These are phyloP conservation scores for Pulveroboletus sp. DNA, from an alignment of 768 basidiomycete genomes.

Conservation along the genomic window DNA sequence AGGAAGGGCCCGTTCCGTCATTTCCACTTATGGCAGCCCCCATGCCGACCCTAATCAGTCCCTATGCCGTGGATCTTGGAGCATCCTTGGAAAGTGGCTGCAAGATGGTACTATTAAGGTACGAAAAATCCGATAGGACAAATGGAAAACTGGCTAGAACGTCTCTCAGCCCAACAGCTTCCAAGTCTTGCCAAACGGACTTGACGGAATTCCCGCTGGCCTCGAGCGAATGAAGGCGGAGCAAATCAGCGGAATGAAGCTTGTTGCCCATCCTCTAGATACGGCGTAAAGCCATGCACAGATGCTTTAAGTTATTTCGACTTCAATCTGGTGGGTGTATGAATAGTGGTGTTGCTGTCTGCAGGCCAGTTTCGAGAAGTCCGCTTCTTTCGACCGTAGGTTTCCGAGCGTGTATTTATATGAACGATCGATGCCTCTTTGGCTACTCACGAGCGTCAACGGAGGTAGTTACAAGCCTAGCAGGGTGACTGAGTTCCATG, in stretches of 20 bases:
- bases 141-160: neutral
- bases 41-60: slow-evolving; percentile 14
- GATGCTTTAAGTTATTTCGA: neutral
- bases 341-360: slow-evolving; percentile 8
- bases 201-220: slow-evolving; percentile 34
- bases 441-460: neutral
- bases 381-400: neutral
- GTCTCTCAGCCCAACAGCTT: slow-evolving; percentile 34
- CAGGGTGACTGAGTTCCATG: neutral
- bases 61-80: slow-evolving; percentile 19
- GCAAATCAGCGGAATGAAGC: slow-evolving; percentile 40
- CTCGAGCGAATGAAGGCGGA: slow-evolving; percentile 34
- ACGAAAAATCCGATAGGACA: neutral
- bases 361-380: slow-evolving; percentile 1
- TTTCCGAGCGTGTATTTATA: slow-evolving; percentile 2
- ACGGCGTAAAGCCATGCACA: slow-evolving; percentile 15
- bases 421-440: neutral
- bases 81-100: slow-evolving; percentile 21
- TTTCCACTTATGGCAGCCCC: slow-evolving; percentile 25
- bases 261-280: slow-evolving; percentile 40
- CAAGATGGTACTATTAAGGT: slow-evolving; percentile 26
- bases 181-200: slow-evolving; percentile 40
- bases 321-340: slow-evolving; percentile 9
- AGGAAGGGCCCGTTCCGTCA: slow-evolving; percentile 14
- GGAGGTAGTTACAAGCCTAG: neutral